Base-by-base conservation (phyloP, 1,139 yeast genomes). In the Kodamaea plutei region DNA sequence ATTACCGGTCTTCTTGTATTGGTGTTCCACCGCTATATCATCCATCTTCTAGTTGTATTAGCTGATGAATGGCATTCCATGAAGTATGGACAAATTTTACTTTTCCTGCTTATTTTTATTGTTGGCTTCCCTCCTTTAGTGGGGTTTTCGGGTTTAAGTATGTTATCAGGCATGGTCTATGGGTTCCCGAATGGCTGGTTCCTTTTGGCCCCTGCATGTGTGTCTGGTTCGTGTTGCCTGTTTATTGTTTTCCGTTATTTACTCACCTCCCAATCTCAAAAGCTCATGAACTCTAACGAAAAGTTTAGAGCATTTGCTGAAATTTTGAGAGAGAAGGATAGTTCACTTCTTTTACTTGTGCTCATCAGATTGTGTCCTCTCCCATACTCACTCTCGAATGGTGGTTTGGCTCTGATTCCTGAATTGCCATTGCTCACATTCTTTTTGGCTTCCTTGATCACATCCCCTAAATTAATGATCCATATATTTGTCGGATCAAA, bases 381-480 rank as follows among this genome's bases (percentile, higher is more conserved):
- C 46, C 97, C 98, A 0, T 91, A 89, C 52, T 85, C 96, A 4
- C 62, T 89, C 25, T 82, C 94, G 1, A 91, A 91, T 50, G 97
- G 96, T 4, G 96, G 95, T 0, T 67, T 91, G 43, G 91, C 94
- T 5, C 82, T 91, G 3, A 73, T 89, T 14, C 95, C 94, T 0
- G 82, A 84, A 18, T 68, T 88, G 11, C 65, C 80, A 1, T 61
- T 78, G 1, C 38, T 56, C 28, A 76, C 79, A 17, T 91, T 83
- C 53, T 64, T 79, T 6, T 52, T 79, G 24, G 95, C 96, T 1
- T 81, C 91, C 10, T 45, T 77, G 0, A 50, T 84, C 16, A 79
- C 95, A 1, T 75, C 94, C 0, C 97, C 97, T 3, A 89, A 91
- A 52, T 61, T 84, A 38, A 53, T 85, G 21, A 66, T 87, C 35